Conservation (phyloP, 2,329 filamentous ascomycete species). For the Leptographium galeiforme region DNA sequence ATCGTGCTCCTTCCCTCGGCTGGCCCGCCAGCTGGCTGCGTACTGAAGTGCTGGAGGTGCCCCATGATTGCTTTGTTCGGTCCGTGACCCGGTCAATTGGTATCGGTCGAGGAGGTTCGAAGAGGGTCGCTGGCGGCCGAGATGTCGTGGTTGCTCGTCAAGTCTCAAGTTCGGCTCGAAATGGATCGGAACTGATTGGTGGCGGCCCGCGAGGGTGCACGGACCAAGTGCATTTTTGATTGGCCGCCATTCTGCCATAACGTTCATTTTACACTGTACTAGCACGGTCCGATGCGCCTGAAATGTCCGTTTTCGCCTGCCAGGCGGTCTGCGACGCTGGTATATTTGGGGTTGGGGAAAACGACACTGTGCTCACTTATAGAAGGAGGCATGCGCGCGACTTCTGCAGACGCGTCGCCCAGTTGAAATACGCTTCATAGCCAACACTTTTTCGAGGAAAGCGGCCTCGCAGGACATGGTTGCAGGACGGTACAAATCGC, state of each 20-base stretch:
- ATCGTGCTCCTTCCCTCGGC: not conserved
- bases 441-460: not conserved
- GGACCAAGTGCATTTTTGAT: not conserved
- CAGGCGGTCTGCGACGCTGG: not conserved
- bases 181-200: slow-evolving; percentile 11
- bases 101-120: not conserved
- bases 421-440: not conserved
- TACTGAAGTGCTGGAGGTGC: slow-evolving; percentile 30
- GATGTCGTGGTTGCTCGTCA: not conserved
- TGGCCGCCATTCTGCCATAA: not conserved
- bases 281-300: not conserved
- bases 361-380: not conserved
- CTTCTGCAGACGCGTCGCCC: slow-evolving; percentile 5
- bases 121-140: not conserved
- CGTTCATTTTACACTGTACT: not conserved
- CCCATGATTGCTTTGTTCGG: slow-evolving; percentile 23
- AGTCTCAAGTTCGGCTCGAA: slow-evolving; percentile 3
- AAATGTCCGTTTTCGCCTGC: not conserved
- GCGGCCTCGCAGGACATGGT: not conserved
- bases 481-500: not conserved
- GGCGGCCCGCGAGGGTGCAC: not conserved
- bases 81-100: slow-evolving; percentile 3
- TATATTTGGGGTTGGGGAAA: not conserved
- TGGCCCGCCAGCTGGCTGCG: slow-evolving; percentile 7
- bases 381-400: slow-evolving; percentile 1